Percentiles rank a stretch among this genome's conserved stretches.
phyloP scores from a whole-genome alignment of 1,284 basidiomycete genomes.

The Ustilago hordei region DNA sequence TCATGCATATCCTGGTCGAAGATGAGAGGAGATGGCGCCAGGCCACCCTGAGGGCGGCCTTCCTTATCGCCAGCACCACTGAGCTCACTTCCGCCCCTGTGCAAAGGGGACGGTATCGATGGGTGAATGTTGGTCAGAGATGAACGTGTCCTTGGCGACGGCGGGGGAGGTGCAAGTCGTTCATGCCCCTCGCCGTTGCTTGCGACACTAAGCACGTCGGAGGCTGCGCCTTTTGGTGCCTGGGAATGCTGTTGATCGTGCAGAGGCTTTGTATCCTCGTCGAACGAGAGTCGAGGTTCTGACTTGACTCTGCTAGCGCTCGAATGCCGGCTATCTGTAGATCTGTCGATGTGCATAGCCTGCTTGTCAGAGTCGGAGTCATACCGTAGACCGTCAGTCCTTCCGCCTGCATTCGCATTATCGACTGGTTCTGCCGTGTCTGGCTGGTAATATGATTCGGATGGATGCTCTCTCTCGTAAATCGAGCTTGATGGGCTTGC shows the following conservation, averaged over 20 bases:
- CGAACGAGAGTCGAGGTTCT: not conserved
- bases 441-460: conserved; percentile 36
- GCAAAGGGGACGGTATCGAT: conserved; percentile 1
- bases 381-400: conserved; percentile 21
- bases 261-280: not conserved
- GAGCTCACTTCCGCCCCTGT: not conserved
- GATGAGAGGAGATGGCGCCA: conserved; percentile 21
- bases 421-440: conserved; percentile 34
- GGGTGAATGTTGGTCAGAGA: not conserved
- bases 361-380: conserved; percentile 20
- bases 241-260: not conserved
- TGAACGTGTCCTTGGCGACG: conserved; percentile 12
- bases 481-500: conserved; percentile 32
- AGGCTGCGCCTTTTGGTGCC: conserved; percentile 11
- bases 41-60: conserved; percentile 2
- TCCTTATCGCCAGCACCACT: conserved; percentile 5
- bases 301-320: conserved; percentile 9
- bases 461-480: conserved; percentile 7
- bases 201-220: conserved; percentile 5
- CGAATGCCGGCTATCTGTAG: not conserved
- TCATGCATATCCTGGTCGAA: conserved; percentile 21
- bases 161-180: conserved; percentile 11
- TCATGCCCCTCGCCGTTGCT: conserved; percentile 6
- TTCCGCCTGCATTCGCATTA: conserved; percentile 21
- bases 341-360: not conserved